Evolutionary conservation across 2,329 filamentous ascomycete genomes (phyloP).

Genomic region (Colletotrichum gloeosporioides): DNA sequence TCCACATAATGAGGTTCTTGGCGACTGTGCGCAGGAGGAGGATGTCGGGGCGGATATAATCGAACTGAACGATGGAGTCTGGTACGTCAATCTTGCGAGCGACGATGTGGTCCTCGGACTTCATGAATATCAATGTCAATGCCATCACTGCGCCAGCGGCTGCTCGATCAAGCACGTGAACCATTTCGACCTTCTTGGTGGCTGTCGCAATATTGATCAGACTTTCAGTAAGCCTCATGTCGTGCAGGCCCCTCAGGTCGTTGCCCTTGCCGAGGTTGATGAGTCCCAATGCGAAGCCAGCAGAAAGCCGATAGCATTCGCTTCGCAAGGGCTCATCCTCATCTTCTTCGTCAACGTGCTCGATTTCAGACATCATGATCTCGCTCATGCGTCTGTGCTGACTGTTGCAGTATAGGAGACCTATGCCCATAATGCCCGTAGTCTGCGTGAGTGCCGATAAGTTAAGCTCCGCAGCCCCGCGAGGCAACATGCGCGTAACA

Average conservation of each 20-base stretch:
- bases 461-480: conserved; percentile 92
- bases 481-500: conserved; percentile 91
- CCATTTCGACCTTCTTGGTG: conserved; percentile 88
- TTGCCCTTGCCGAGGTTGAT: conserved; percentile 94
- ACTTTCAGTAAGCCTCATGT: conserved; percentile 92
- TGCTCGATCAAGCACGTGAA: conserved; percentile 91
- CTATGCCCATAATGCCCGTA: conserved; percentile 96
- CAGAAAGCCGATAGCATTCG: conserved; percentile 94
- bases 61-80: conserved; percentile 87
- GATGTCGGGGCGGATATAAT: conserved; percentile 93
- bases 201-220: conserved; percentile 85
- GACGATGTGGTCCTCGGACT: conserved; percentile 85
- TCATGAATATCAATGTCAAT: conserved; percentile 93
- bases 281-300: conserved; percentile 89
- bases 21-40: conserved; percentile 89
- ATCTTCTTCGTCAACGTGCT: conserved; percentile 79
- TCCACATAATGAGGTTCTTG: conserved; percentile 93
- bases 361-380: conserved; percentile 97
- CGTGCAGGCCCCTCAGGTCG: conserved; percentile 86
- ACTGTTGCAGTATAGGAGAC: conserved; percentile 90
- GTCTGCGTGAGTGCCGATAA: conserved; percentile 93
- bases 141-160: conserved; percentile 93
- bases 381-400: conserved; percentile 99
- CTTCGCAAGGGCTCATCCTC: conserved; percentile 87
- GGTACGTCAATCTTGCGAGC: conserved; percentile 94